These are phyloP conservation scores for Saccharomycopsis crataegensis DNA, from an alignment of 1,139 yeast genomes.

Conservation along the genomic window DNA sequence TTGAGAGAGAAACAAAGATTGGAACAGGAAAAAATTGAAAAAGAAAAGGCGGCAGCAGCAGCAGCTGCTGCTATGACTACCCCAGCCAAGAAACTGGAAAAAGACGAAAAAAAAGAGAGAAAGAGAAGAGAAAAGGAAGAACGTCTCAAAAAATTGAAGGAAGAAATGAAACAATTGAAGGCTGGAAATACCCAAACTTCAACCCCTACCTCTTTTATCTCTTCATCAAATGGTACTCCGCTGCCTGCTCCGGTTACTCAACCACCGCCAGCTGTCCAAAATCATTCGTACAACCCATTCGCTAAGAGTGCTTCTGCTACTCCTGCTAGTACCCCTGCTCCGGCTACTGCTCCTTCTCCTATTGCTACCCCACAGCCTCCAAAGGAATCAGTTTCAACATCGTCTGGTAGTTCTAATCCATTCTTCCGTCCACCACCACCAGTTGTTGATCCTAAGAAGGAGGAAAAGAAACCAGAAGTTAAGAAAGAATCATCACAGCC, in stretches of 20 bases:
- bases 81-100: background rate
- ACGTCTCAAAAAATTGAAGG: conserved; percentile 15
- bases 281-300: conserved; percentile 14
- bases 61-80: conserved; percentile 1
- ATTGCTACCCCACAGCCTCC: conserved; percentile 28
- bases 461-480: background rate
- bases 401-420: conserved; percentile 10
- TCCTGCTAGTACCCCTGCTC: background rate
- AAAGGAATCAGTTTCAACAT: conserved; percentile 28
- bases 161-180: conserved; percentile 17
- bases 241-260: conserved; percentile 1
- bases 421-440: conserved; percentile 17
- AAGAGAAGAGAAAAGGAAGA: conserved; percentile 18
- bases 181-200: background rate
- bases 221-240: background rate
- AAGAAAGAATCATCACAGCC: background rate
- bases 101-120: conserved; percentile 14
- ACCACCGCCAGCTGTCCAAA: background rate
- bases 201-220: background rate
- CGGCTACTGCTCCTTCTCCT: conserved; percentile 10
- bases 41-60: conserved; percentile 11
- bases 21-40: conserved; percentile 13
- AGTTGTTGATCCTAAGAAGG: conserved; percentile 2
- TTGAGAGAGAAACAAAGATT: conserved; percentile 21
- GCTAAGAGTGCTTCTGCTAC: conserved; percentile 3